Evolutionary conservation across 2,329 filamentous ascomycete species (phyloP).

Genomic region (Aspergillus sp.): DNA sequence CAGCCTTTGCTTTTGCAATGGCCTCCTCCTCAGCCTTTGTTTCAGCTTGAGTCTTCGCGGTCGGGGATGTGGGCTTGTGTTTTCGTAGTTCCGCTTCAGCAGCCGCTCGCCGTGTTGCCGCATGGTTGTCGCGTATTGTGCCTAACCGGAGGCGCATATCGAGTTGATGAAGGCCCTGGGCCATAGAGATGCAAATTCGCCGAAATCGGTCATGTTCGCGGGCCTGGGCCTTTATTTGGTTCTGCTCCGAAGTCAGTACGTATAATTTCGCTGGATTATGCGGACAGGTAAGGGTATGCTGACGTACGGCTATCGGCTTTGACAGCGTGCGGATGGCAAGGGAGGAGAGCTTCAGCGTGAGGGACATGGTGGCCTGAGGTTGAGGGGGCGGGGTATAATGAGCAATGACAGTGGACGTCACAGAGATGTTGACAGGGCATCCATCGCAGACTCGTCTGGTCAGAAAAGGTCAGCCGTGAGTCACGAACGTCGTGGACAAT

Average conservation of each 20-base stretch:
- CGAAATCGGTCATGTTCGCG: slow-evolving; percentile 69
- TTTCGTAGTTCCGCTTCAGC: slow-evolving; percentile 56
- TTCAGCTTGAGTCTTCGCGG: slow-evolving; percentile 62
- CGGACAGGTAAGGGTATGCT: slow-evolving; percentile 3
- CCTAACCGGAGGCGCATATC: slow-evolving; percentile 69
- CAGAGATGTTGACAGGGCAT: neutral
- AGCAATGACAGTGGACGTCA: neutral
- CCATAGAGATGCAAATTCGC: slow-evolving; percentile 59
- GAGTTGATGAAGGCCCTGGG: slow-evolving; percentile 63
- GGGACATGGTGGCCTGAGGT: slow-evolving; percentile 50
- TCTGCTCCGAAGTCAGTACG: slow-evolving; percentile 48
- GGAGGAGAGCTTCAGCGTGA: slow-evolving; percentile 66
- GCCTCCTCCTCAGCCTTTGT: slow-evolving; percentile 56
- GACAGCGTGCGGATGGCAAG: slow-evolving; percentile 64
- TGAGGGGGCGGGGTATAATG: neutral
- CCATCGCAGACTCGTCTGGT: neutral
- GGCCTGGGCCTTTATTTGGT: slow-evolving; percentile 66
- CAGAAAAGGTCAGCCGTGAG: neutral
- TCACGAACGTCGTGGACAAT: neutral
- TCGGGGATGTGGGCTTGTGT: slow-evolving; percentile 54
- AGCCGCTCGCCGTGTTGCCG: slow-evolving; percentile 47
- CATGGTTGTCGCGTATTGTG: slow-evolving; percentile 61
- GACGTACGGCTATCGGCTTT: slow-evolving; percentile 64
- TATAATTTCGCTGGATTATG: slow-evolving; percentile 2
- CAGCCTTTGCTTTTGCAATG: slow-evolving; percentile 43